Evolutionary conservation across 2,329 filamentous ascomycete genomes (phyloP).

Genomic region (Didymella segeticola): DNA sequence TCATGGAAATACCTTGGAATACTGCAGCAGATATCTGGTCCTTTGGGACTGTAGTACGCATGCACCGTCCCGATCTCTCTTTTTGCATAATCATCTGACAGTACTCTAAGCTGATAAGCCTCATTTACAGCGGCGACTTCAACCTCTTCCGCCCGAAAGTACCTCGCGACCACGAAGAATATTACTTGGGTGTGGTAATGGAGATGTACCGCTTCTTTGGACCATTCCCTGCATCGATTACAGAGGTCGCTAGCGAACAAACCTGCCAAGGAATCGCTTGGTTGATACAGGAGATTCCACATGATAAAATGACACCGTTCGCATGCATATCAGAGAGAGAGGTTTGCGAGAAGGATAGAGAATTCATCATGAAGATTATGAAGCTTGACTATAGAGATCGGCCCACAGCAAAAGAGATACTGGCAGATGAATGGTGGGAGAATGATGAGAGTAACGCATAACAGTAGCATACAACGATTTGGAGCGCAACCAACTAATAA

Average conservation of each 20-base stretch:
- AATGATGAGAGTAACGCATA: too few relatives aligned
- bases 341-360: conserved; percentile 23
- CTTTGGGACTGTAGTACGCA: conserved; percentile 48
- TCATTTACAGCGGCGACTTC: conserved; percentile 34
- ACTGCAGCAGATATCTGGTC: conserved; percentile 52
- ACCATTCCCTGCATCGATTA: conserved; percentile 30
- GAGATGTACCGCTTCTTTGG: conserved; percentile 33
- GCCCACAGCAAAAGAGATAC: conserved; percentile 48
- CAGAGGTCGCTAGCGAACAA: conserved; percentile 30
- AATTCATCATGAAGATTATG: conserved; percentile 53
- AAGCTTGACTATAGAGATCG: conserved; percentile 53
- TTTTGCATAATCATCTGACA: background rate
- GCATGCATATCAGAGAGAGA: conserved; percentile 16
- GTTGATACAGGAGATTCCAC: conserved; percentile 21
- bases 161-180: conserved; percentile 32
- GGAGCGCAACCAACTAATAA: too few relatives aligned
- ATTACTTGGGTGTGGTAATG: conserved; percentile 27
- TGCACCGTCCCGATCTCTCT: conserved; percentile 24
- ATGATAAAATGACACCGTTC: conserved; percentile 25
- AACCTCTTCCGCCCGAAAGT: conserved; percentile 36
- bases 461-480: too few relatives aligned
- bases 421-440: conserved; percentile 51
- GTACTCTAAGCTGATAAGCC: conserved; percentile 33
- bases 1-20: conserved; percentile 42
- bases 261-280: conserved; percentile 15